Evolutionary conservation across 208 protist species (phyloP), one percentile per base, ranked within the genome.

Genomic region (Leishmania aethiopica): DNA sequence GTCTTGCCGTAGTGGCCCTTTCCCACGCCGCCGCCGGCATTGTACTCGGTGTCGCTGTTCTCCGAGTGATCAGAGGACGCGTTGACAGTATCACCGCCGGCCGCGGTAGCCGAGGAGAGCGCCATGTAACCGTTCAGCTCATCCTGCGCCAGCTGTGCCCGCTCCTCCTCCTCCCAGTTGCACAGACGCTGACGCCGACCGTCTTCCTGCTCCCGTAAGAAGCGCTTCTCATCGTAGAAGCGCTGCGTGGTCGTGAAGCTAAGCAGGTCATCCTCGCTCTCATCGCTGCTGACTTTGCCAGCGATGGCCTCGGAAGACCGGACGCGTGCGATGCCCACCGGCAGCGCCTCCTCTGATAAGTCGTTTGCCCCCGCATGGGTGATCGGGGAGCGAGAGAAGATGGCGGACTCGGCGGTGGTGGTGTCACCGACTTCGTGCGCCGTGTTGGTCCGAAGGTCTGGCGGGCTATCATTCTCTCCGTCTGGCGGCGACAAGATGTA

Each of bases 101-200:
- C 64, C 1, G n/a, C 72, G 49, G 53, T 15, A 35, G 35, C 11
- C 22, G 74, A 49, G 10, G 74, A 47, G 35, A 82, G 71, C 10
- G 35, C 28, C 59, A 83, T 71, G 79, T 84, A 88, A 59, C 77
- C 78, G 32, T 70, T 81, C 40, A 89, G 85, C 79, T 87, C 89
- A 66, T 80, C 77, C 75, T 90, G 84, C 57, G 74, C 78, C 47
- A 90, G 76, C 69, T 78, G 60, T 15, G 83, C 87, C 55, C 90
- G 88, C 78, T 94, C 92, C 86, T 96, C 92, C 77, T 92, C 92
- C 80, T 94, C 90, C 89, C 89, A 93, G 86, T 96, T 96, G 66
- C 78, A 76, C 60, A 96, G 80, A 4, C 92, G 92, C 84, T 89
- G 84, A 10, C 92, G 89, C 51, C 90, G 89, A 35, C 60, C 88